phyloP scores from a whole-genome alignment of 257 asterid genomes.

The Verbascum thapsus region DNA sequence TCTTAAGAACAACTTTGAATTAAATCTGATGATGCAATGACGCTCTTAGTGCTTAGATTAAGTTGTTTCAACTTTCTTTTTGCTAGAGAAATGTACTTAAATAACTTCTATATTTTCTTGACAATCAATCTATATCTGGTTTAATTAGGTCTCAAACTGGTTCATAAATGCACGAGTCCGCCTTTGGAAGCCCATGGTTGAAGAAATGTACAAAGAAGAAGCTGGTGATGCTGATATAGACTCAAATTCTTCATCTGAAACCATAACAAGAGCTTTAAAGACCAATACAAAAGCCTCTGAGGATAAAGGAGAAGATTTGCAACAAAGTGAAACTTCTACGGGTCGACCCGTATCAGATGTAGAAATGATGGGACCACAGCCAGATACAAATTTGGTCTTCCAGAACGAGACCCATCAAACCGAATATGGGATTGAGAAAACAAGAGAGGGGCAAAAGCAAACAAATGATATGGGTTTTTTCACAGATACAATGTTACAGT shows the following conservation, averaged over 20 bases:
- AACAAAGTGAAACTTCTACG: conserved; percentile 41
- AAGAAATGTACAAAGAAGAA: conserved; percentile 95
- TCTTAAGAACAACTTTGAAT: too few species aligned
- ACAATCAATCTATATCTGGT: conserved; percentile 13
- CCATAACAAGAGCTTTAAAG: conserved; percentile 35
- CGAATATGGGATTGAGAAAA: conserved; percentile 35
- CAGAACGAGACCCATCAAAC: conserved; percentile 27
- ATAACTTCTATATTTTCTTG: conserved; percentile 25
- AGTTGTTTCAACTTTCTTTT: neutral
- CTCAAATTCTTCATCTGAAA: conserved; percentile 64
- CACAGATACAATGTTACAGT: conserved; percentile 28
- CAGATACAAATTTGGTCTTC: conserved; percentile 38
- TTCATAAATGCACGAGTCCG: conserved; percentile 93
- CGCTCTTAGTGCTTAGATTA: too few species aligned
- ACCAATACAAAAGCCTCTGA: conserved; percentile 39
- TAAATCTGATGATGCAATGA: too few species aligned
- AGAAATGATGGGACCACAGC: conserved; percentile 50
- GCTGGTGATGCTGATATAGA: conserved; percentile 57
- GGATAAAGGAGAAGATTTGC: conserved; percentile 48
- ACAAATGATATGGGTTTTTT: conserved; percentile 26
- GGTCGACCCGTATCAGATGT: conserved; percentile 35
- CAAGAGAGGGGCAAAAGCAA: conserved; percentile 30
- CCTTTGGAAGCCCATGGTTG: conserved; percentile 98
- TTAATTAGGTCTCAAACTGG: conserved; percentile 98
- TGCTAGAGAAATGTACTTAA: neutral